Base-by-base conservation (phyloP, 495 filamentous ascomycete genomes). In the Penicillium flavigenum region DNA sequence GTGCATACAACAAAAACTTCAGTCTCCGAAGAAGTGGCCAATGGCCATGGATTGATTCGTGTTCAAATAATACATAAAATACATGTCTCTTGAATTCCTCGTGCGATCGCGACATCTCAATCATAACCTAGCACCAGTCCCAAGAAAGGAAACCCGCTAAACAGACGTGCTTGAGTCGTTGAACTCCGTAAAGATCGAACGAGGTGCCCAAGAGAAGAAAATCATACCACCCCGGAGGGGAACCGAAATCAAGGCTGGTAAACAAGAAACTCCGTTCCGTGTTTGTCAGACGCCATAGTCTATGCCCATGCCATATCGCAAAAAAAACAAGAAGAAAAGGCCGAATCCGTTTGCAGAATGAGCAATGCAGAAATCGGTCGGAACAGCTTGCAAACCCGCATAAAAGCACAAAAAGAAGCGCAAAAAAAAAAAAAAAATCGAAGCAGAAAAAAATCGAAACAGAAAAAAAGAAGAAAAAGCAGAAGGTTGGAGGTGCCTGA, bases 221-320 rank as follows among this genome's bases (percentile, higher is more conserved):
- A 19, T 54, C 50, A 51, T 31, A 59, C 47, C 24, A 24, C 42
- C 39, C 39, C 51, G 52, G 59, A 46, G 26, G 36, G 24, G 31
- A 44, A 51, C 38, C 24, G 24, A 50, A 56, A 54, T 45, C 49
- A 57, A 58, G 42, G 47, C 59, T 29, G 49, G 51, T 14, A 36
- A 51, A 57, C 51, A 51, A 38, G 48, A 62, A 74, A 76, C 70
- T 69, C 66, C 68, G 50, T 50, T 63, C 71, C 65, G 47, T 64
- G 62, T 72, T 65, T 71, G 53, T 63, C 42, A 64, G 63, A 67
- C 71, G 72, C 74, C 72, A 59, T 71, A 66, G 59, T 75, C 74
- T 76, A 76, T 75, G 61, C 70, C 65, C 66, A 57, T 51, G 57
- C 42, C 57, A 66, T 58, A 55, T 52, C 57, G 51, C 57, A 24